Evolutionary conservation across 1,139 yeast species (phyloP).

Genomic region (Diutina siamensis): DNA sequence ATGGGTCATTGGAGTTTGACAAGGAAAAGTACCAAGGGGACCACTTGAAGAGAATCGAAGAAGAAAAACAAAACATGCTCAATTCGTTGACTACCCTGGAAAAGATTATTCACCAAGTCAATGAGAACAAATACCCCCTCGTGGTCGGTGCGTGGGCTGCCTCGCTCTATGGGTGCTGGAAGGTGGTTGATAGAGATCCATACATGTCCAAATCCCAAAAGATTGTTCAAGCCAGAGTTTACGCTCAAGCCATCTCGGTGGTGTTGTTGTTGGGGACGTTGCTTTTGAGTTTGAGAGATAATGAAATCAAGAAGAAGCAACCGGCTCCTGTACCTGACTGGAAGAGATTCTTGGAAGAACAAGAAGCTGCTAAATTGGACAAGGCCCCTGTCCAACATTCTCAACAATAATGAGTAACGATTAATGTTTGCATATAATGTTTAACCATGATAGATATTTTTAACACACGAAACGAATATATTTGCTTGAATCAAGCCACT

Average conservation of each 20-base stretch:
- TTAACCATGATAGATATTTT: too few species aligned
- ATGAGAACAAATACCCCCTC: constrained; percentile 60
- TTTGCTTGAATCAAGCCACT: too few species aligned
- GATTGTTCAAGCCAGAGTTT: constrained; percentile 88
- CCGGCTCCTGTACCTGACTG: constrained; percentile 32
- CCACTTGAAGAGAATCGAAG: constrained; percentile 9
- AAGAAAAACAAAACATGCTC: constrained; percentile 39
- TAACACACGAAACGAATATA: neutral
- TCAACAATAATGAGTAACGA: neutral
- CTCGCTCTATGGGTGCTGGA: constrained; percentile 79
- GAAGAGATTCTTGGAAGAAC: constrained; percentile 16
- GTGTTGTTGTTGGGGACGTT: constrained; percentile 52
- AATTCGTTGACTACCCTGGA: constrained; percentile 30
- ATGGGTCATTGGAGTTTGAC: constrained; percentile 46
- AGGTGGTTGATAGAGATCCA: constrained; percentile 60
- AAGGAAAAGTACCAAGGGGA: constrained; percentile 33
- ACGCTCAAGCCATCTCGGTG: constrained; percentile 77
- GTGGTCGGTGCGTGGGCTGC: constrained; percentile 81
- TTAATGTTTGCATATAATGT: neutral
- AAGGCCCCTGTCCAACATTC: neutral
- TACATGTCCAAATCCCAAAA: constrained; percentile 73
- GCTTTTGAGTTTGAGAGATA: constrained; percentile 52
- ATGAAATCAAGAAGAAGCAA: constrained; percentile 27
- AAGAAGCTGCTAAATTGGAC: neutral
- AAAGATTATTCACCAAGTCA: constrained; percentile 33